Evolutionary conservation across 202 grass and related monocot species (phyloP).

Genomic region (Brachypodium distachyon): DNA sequence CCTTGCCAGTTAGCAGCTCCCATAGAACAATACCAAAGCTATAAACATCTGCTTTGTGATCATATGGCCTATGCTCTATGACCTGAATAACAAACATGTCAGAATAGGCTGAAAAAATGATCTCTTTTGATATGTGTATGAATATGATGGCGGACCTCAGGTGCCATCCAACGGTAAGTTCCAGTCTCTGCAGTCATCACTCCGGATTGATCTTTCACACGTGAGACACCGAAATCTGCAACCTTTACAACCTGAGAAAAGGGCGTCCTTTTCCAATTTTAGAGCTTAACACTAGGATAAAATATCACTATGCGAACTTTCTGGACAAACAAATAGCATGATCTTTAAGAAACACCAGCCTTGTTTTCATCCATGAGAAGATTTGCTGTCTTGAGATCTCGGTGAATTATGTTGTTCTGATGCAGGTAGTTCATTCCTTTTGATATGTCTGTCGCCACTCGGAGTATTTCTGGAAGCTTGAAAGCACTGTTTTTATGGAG

Average conservation of each 20-base stretch:
- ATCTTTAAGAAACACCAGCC: conserved; percentile 21
- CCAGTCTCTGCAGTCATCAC: conserved; percentile 97
- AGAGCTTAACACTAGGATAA: not conserved
- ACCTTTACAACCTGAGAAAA: conserved; percentile 79
- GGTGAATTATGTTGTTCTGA: conserved; percentile 88
- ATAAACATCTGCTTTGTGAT: conserved; percentile 86
- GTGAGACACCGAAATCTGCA: conserved; percentile 88
- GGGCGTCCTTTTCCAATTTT: not conserved
- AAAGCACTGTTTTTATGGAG: conserved; percentile 62
- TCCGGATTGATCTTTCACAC: conserved; percentile 80
- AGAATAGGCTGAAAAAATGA: not conserved
- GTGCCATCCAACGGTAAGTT: conserved; percentile 98
- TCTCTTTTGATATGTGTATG: not conserved
- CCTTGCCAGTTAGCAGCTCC: conserved; percentile 74
- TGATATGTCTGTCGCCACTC: conserved; percentile 63
- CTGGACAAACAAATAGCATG: not conserved
- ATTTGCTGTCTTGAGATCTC: conserved; percentile 87
- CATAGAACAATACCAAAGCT: conserved; percentile 78
- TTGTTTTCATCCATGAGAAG: conserved; percentile 98
- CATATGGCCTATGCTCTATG: conserved; percentile 71
- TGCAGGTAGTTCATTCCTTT: conserved; percentile 96
- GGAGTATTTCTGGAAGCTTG: conserved; percentile 66
- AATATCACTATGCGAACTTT: not conserved
- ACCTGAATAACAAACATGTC: conserved; percentile 31
- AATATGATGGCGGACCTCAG: conserved; percentile 48